Evolutionary conservation across 768 basidiomycete genomes (phyloP).

Genomic region (Lactarius sp.): DNA sequence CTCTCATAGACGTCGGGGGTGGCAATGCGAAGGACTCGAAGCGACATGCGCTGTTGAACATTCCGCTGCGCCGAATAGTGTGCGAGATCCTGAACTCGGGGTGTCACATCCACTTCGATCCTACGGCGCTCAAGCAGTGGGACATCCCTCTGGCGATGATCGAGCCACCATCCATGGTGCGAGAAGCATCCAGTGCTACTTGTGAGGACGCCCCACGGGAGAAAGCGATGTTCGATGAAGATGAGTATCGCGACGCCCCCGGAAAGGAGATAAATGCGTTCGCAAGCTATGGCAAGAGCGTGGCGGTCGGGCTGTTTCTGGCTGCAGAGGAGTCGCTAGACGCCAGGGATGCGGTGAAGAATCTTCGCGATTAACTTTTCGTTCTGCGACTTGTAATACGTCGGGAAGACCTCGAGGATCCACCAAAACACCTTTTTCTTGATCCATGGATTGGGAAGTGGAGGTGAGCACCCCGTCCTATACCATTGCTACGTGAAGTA

Average conservation of each 20-base stretch:
- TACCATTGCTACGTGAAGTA: background rate
- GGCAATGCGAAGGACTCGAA: slow-evolving; percentile 1
- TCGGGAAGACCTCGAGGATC: no score
- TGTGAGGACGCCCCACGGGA: background rate
- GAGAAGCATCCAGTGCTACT: background rate
- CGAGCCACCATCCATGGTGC: background rate
- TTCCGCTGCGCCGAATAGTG: no score
- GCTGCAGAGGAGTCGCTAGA: background rate
- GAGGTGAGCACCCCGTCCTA: slow-evolving; percentile 40
- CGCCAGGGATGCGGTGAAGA: slow-evolving; percentile 35
- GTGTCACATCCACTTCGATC: background rate
- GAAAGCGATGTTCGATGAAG: background rate
- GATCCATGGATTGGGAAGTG: no score
- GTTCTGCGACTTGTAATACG: no score
- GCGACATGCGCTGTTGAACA: slow-evolving; percentile 2
- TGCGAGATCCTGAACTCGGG: slow-evolving; percentile 12
- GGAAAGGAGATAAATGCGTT: background rate
- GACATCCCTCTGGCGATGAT: background rate
- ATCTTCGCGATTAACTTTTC: slow-evolving; percentile 53
- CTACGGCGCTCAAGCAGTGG: background rate
- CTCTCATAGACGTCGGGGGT: slow-evolving; percentile 20
- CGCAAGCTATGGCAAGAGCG: background rate
- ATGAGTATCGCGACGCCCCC: background rate
- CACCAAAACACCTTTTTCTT: no score
- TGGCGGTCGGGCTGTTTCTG: background rate